Conservation (phyloP, 495 filamentous ascomycete species). For the Letharia columbiana region DNA sequence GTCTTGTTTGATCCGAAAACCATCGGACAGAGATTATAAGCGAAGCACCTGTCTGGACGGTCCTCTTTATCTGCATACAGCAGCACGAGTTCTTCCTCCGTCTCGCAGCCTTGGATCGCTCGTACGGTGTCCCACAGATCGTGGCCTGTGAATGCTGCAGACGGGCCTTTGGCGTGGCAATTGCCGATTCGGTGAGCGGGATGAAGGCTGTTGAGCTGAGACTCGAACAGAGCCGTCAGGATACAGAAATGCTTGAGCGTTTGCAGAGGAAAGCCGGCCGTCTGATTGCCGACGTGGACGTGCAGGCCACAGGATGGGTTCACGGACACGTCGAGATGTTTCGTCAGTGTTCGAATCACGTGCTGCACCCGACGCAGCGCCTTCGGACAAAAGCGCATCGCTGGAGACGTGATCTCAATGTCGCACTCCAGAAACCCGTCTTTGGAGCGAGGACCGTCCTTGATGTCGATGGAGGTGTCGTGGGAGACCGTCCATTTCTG, state of each 20-base stretch:
- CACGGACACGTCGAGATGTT: neutral
- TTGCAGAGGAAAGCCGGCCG: constrained; percentile 10
- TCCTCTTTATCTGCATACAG: neutral
- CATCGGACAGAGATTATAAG: constrained; percentile 9
- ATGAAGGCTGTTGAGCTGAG: constrained; percentile 14
- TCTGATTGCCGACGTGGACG: constrained; percentile 14
- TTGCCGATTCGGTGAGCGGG: constrained; percentile 6
- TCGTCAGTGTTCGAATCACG: neutral
- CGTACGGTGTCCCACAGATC: neutral
- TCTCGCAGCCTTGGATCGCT: neutral
- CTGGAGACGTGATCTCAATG: constrained; percentile 11
- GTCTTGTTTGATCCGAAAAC: constrained; percentile 1
- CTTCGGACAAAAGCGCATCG: neutral
- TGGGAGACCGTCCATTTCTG: constrained; percentile 12
- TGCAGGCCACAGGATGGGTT: constrained; percentile 17
- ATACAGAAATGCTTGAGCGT: constrained; percentile 15
- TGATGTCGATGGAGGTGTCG: neutral
- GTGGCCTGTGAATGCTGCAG: neutral
- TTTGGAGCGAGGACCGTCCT: neutral
- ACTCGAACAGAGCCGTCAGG: constrained; percentile 12
- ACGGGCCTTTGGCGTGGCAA: neutral
- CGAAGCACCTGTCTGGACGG: neutral
- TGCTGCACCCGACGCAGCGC: neutral
- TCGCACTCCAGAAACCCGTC: neutral
- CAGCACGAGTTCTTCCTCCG: neutral